These are phyloP conservation scores for Solanum raphanifolium DNA, from an alignment of 257 asterid species.

Conservation along the genomic window DNA sequence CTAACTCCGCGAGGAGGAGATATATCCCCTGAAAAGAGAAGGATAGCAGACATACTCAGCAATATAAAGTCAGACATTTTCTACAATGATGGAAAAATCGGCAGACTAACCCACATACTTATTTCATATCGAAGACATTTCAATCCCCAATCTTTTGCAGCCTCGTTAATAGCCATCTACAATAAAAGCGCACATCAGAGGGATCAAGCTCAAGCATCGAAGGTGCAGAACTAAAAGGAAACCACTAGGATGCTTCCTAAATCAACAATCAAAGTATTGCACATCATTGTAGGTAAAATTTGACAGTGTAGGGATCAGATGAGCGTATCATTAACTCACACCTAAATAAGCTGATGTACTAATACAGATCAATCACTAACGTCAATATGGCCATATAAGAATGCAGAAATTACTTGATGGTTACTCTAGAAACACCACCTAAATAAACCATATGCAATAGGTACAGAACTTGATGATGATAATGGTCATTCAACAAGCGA, in stretches of 20 bases:
- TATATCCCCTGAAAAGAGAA: conserved; percentile 58
- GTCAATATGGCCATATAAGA: not conserved
- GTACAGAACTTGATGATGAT: not conserved
- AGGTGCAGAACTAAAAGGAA: not conserved
- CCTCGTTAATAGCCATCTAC: conserved; percentile 77
- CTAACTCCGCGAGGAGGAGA: conserved; percentile 82
- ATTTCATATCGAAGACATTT: conserved; percentile 91
- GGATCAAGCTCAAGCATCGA: not conserved
- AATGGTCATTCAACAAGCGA: not conserved
- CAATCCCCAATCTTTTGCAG: conserved; percentile 85
- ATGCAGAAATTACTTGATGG: not conserved
- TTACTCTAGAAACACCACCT: not conserved
- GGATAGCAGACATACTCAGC: not conserved
- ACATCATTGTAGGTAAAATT: not conserved
- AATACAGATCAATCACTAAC: not conserved
- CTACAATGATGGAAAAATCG: not conserved
- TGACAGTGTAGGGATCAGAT: not conserved
- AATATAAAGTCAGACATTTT: not conserved
- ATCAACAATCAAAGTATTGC: not conserved
- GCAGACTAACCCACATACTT: conserved; percentile 40
- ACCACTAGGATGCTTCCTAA: not conserved
- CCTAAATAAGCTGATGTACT: not conserved
- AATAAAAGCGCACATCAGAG: conserved; percentile 3
- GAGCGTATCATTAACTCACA: not conserved
- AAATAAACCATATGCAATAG: not conserved